Percentiles rank a stretch among this genome's conserved stretches.
Evolutionary conservation across 495 filamentous ascomycete genomes (phyloP).

Genomic region (Chaetomium tenue): DNA sequence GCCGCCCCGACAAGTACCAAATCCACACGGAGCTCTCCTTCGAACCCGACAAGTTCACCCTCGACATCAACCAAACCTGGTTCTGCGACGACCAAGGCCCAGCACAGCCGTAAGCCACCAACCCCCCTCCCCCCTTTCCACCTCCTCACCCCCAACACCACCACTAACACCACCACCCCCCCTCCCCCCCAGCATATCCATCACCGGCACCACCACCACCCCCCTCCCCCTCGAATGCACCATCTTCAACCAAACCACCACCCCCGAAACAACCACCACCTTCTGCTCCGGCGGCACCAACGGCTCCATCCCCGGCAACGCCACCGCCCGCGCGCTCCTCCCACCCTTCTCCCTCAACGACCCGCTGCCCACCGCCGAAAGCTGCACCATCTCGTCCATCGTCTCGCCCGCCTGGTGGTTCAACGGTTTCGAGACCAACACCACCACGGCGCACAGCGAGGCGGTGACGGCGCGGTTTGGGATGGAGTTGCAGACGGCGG

Average conservation of each 20-base stretch:
- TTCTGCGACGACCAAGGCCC: constrained; percentile 28
- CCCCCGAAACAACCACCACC: constrained; percentile 2
- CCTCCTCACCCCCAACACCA: neutral
- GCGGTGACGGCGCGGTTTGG: constrained; percentile 28
- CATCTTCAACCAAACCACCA: constrained; percentile 1
- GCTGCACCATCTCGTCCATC: constrained; percentile 36
- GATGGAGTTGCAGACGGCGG: constrained; percentile 29
- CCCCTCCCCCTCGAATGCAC: constrained; percentile 19
- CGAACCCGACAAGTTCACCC: constrained; percentile 8
- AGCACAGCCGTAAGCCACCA: constrained; percentile 20
- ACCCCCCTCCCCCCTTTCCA: neutral
- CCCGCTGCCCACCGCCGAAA: constrained; percentile 26
- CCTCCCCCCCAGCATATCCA: constrained; percentile 11
- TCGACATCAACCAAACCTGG: constrained; percentile 30
- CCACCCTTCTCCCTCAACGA: constrained; percentile 34
- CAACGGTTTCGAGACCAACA: constrained; percentile 26
- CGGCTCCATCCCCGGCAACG: constrained; percentile 18
- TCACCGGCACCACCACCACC: constrained; percentile 17
- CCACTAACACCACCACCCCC: neutral
- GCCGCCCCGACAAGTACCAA: constrained; percentile 17
- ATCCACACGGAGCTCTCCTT: constrained; percentile 17
- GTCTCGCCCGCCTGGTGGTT: constrained; percentile 30
- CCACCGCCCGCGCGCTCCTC: constrained; percentile 18
- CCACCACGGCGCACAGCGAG: neutral
- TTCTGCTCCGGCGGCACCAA: constrained; percentile 24